Evolutionary conservation across 2,329 filamentous ascomycete species (phyloP), one percentile per base, ranked within the genome.

Genomic region (Phyllosticta citriasiana): DNA sequence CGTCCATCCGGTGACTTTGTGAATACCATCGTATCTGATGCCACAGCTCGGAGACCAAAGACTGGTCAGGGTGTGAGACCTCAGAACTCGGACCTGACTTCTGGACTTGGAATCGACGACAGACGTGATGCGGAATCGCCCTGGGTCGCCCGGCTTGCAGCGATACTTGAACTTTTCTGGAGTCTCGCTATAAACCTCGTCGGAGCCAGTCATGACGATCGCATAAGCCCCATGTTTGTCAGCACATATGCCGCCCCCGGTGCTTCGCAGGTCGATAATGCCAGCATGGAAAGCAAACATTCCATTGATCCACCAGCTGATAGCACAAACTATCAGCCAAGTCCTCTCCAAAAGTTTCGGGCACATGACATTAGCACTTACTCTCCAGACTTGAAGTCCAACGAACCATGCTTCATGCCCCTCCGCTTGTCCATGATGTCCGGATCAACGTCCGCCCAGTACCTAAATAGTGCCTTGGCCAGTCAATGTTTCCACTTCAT

Each of bases 231-330:
- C 75, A 25, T 72, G 57, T 19, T 70, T 68, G 63, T 79, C 75
- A 26, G 68, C 71, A 7, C 74, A 74, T 27, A 78, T 76, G 3
- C 77, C 73, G 14, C 77, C 77, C 16, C 75, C 69, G 1, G 72
- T 67, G n/a, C 72, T 70, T 19, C 70, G 69, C 30, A 72, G 68
- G 60, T 79, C 76, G 62, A 80, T 78, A 55, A 80, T 79, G 52
- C 78, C 78, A 55, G 73, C 77, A 33, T 75, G 72, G 53, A 76
- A 74, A 6, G 78, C 78, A 62, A 79, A 79, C 14, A 79, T 67
- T 25, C 75, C 65, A 57, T 74, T 78, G 64, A 80, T 77, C 78
- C 78, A 80, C 78, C 78, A 80, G 27, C 78, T 80, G 53, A n/a
- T 27, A 22, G 10, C 14, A 24, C 14, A 9, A n/a, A 30, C 10